phyloP scores from a whole-genome alignment of 306 rosid genomes.

The Notholithocarpus densiflorus region DNA sequence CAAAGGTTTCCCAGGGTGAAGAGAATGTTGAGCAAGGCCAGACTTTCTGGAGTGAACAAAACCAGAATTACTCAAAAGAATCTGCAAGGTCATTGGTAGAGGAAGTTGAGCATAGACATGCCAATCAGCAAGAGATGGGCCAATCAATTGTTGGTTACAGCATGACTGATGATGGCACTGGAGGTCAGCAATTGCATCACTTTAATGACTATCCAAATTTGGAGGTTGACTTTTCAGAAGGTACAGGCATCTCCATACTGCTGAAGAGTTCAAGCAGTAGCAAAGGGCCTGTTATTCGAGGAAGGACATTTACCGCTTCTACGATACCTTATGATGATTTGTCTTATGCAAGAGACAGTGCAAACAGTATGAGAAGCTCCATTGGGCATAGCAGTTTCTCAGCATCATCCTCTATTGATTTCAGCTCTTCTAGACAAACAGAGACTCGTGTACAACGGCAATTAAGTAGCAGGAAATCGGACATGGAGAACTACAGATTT shows the following conservation, averaged over 20 bases:
- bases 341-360: slow-evolving; percentile 59
- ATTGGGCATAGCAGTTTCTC: slow-evolving; percentile 67
- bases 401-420: slow-evolving; percentile 71
- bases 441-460: slow-evolving; percentile 61
- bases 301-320: slow-evolving; percentile 64
- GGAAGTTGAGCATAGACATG: slow-evolving; percentile 35
- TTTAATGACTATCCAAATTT: slow-evolving; percentile 36
- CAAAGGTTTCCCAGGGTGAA: slow-evolving; percentile 36
- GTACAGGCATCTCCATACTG: slow-evolving; percentile 81
- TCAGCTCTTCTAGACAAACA: slow-evolving; percentile 48
- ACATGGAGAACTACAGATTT: slow-evolving; percentile 36
- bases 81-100: slow-evolving; percentile 29
- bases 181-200: slow-evolving; percentile 40
- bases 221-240: slow-evolving; percentile 53
- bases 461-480: slow-evolving; percentile 51
- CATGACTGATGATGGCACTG: slow-evolving; percentile 26
- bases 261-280: slow-evolving; percentile 73
- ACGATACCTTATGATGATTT: slow-evolving; percentile 55
- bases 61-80: slow-evolving; percentile 36
- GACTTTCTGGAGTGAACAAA: slow-evolving; percentile 36
- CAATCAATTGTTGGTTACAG: slow-evolving; percentile 30
- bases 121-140: slow-evolving; percentile 33
- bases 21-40: slow-evolving; percentile 39
- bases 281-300: slow-evolving; percentile 67
- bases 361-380: slow-evolving; percentile 64